These are phyloP conservation scores for Vanrija sp. DNA, from an alignment of 1,284 basidiomycete species.

Conservation along the genomic window DNA sequence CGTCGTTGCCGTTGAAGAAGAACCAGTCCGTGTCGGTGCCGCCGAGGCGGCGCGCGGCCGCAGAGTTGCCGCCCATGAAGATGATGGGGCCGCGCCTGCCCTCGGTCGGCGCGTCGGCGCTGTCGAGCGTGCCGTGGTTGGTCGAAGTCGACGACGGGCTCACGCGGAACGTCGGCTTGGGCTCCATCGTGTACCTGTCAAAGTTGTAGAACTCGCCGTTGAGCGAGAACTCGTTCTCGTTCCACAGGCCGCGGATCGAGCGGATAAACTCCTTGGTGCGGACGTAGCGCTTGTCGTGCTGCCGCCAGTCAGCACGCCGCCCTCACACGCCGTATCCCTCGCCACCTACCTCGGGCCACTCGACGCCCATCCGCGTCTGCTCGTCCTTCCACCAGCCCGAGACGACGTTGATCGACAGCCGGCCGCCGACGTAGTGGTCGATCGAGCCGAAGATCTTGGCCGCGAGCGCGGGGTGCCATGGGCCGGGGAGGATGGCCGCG, in stretches of 20 bases:
- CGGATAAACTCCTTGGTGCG: too few relatives aligned
- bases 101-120: too few relatives aligned
- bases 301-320: too few relatives aligned
- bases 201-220: not conserved
- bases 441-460: slow-evolving; percentile 56
- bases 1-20: too few relatives aligned
- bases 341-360: too few relatives aligned
- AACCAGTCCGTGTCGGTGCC: too few relatives aligned
- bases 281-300: too few relatives aligned
- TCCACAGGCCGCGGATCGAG: not conserved
- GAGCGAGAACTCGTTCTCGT: not conserved
- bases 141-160: too few relatives aligned
- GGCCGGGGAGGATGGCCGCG: slow-evolving; percentile 12
- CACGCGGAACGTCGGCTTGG: too few relatives aligned
- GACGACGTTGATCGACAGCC: slow-evolving; percentile 55
- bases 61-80: slow-evolving; percentile 15
- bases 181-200: too few relatives aligned
- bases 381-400: not conserved
- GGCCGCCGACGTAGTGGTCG: slow-evolving; percentile 13
- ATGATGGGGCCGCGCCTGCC: slow-evolving; percentile 2
- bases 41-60: slow-evolving; percentile 1
- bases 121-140: too few relatives aligned
- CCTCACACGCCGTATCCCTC: too few relatives aligned
- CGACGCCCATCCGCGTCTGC: not conserved
- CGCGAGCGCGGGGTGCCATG: slow-evolving; percentile 27